Conservation (phyloP, 805 yeast genomes). For the Kazachstania bromeliacearum region DNA sequence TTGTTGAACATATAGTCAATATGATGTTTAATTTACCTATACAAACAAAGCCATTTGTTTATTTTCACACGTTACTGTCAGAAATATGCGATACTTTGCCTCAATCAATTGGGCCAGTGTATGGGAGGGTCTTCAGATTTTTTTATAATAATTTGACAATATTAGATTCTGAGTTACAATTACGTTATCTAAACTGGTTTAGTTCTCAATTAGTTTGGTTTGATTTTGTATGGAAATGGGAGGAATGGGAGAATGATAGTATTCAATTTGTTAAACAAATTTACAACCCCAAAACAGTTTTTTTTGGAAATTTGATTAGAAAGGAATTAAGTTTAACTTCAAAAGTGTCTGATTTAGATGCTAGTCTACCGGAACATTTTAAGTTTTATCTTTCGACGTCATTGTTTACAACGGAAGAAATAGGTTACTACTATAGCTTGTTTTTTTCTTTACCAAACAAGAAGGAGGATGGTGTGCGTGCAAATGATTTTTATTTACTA, state of each 20-base stretch:
- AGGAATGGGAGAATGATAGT: constrained; percentile 73
- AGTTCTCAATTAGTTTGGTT: constrained; percentile 87
- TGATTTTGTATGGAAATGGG: constrained; percentile 96
- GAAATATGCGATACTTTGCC: constrained; percentile 81
- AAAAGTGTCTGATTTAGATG: constrained; percentile 50
- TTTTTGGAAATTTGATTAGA: constrained; percentile 67
- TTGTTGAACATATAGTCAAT: constrained; percentile 71
- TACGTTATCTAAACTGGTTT: constrained; percentile 81
- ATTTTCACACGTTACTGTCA: constrained; percentile 74
- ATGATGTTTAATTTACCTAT: constrained; percentile 68
- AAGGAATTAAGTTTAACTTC: constrained; percentile 83
- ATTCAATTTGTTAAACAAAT: constrained; percentile 33
- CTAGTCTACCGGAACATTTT: constrained; percentile 59
- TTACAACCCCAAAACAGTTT: constrained; percentile 64
- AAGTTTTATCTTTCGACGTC: constrained; percentile 38
- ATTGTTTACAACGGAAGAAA: constrained; percentile 28
- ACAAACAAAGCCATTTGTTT: constrained; percentile 57
- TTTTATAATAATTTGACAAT: constrained; percentile 58
- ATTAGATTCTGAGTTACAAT: constrained; percentile 67
- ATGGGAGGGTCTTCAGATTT: constrained; percentile 84
- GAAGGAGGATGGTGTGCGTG: constrained; percentile 23
- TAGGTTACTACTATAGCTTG: constrained; percentile 31
- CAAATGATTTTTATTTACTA: constrained; percentile 33
- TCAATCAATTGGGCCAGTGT: constrained; percentile 80
- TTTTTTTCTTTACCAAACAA: constrained; percentile 21